Percentiles rank a stretch among this genome's conserved stretches.
Evolutionary conservation across 1,284 basidiomycete genomes (phyloP).

Genomic region (Lentinula novae-zelandiae): DNA sequence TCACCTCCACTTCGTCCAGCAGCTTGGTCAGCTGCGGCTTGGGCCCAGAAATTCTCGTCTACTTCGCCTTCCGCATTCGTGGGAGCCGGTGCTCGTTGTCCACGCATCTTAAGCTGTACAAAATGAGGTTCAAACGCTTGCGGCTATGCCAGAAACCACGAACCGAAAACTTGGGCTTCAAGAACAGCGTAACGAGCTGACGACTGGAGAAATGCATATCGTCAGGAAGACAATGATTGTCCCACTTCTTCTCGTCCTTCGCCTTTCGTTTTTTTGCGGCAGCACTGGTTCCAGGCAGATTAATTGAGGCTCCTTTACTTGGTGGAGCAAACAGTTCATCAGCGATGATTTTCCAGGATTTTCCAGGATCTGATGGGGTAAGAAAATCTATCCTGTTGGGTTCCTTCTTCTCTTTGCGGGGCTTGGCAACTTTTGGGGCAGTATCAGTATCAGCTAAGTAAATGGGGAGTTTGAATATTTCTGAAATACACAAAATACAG

Average conservation of each 20-base stretch:
- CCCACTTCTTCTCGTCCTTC: slow-evolving; percentile 59
- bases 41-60: slow-evolving; percentile 94
- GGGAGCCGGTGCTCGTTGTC: slow-evolving; percentile 55
- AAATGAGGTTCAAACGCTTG: slow-evolving; percentile 6
- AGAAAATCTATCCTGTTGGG: slow-evolving; percentile 89
- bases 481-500: neutral
- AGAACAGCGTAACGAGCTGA: slow-evolving; percentile 87
- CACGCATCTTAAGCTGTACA: slow-evolving; percentile 78
- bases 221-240: slow-evolving; percentile 85
- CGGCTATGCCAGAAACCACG: slow-evolving; percentile 22
- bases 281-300: slow-evolving; percentile 55
- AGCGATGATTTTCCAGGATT: slow-evolving; percentile 65
- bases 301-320: slow-evolving; percentile 61
- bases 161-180: slow-evolving; percentile 94
- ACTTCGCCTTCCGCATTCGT: slow-evolving; percentile 76
- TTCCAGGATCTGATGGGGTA: slow-evolving; percentile 46
- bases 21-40: slow-evolving; percentile 80
- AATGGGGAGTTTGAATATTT: slow-evolving; percentile 5
- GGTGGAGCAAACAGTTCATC: slow-evolving; percentile 83
- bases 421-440: slow-evolving; percentile 36
- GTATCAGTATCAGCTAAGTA: slow-evolving; percentile 48
- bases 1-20: slow-evolving; percentile 48
- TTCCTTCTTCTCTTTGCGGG: slow-evolving; percentile 77
- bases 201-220: slow-evolving; percentile 96
- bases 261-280: slow-evolving; percentile 46